Conservation (phyloP, 805 yeast genomes). For the Wickerhamia fluorescens region DNA sequence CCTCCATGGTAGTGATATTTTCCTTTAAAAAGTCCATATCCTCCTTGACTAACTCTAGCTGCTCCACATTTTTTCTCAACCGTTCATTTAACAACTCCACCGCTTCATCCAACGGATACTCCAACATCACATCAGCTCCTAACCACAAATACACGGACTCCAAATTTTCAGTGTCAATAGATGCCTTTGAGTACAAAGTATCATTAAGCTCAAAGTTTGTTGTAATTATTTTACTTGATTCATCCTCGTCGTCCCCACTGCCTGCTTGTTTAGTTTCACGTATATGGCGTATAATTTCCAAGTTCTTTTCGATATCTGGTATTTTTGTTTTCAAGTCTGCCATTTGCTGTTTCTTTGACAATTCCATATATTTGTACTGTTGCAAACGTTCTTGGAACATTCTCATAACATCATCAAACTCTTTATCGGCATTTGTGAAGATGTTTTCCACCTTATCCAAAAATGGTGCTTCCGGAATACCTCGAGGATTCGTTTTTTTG, state of each 20-base stretch:
- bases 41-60: slow-evolving; percentile 59
- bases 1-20: slow-evolving; percentile 96
- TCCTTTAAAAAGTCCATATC: slow-evolving; percentile 81
- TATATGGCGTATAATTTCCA: slow-evolving; percentile 62
- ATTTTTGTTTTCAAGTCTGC: slow-evolving; percentile 58
- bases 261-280: slow-evolving; percentile 43
- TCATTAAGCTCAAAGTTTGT: slow-evolving; percentile 92
- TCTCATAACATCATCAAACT: slow-evolving; percentile 61
- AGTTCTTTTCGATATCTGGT: slow-evolving; percentile 88
- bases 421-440: slow-evolving; percentile 54
- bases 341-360: slow-evolving; percentile 42
- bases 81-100: slow-evolving; percentile 57
- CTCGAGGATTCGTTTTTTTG: slow-evolving; percentile 73
- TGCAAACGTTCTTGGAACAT: slow-evolving; percentile 82
- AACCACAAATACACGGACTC: slow-evolving; percentile 78
- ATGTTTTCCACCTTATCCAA: slow-evolving; percentile 75
- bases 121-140: slow-evolving; percentile 98
- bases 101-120: slow-evolving; percentile 88
- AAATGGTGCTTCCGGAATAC: slow-evolving; percentile 95
- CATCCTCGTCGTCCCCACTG: slow-evolving; percentile 24
- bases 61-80: slow-evolving; percentile 54
- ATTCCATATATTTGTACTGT: slow-evolving; percentile 85
- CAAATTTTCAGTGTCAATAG: slow-evolving; percentile 49
- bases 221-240: too few species aligned
- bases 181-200: slow-evolving; percentile 82